These are phyloP conservation scores for Exidia glandulosa DNA, from an alignment of 768 basidiomycete genomes.

Conservation along the genomic window DNA sequence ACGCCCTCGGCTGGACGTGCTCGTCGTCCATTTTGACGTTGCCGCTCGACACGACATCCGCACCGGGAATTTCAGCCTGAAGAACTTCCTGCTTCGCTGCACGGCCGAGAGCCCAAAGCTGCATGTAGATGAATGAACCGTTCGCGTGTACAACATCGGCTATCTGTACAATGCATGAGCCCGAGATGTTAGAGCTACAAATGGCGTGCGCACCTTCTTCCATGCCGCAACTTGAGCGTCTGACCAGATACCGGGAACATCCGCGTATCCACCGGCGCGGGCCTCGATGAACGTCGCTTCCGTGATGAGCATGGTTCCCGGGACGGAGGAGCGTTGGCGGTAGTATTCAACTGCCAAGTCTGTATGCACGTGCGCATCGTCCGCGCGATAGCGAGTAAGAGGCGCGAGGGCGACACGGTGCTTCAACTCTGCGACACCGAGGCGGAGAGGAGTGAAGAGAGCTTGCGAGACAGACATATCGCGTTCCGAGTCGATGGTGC, in stretches of 20 bases:
- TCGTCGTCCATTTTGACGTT: not conserved
- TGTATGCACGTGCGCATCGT: not conserved
- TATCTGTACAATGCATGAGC: slow-evolving; percentile 31
- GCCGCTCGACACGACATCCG: not conserved
- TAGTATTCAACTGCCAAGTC: not conserved
- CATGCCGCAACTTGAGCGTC: slow-evolving; percentile 23
- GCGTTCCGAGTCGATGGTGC: not conserved
- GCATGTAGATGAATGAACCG: slow-evolving; percentile 39
- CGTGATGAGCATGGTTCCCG: not conserved
- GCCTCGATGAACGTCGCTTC: slow-evolving; percentile 39
- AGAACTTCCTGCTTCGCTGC: slow-evolving; percentile 13
- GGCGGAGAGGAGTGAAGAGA: slow-evolving; percentile 16
- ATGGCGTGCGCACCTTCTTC: slow-evolving; percentile 17
- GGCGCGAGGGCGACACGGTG: slow-evolving; percentile 12
- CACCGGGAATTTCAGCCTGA: not conserved
- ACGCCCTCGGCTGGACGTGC: not conserved
- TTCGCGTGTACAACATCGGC: slow-evolving; percentile 46
- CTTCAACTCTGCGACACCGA: slow-evolving; percentile 19
- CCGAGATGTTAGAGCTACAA: too few relatives aligned
- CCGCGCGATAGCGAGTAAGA: slow-evolving; percentile 9
- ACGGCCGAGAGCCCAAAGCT: slow-evolving; percentile 50
- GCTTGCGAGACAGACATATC: not conserved
- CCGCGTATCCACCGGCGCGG: slow-evolving; percentile 34
- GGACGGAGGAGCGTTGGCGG: not conserved
- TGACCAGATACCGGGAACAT: slow-evolving; percentile 23